phyloP scores from a whole-genome alignment of 352 stramenopile genomes.

The Thraustochytrium striatum region DNA sequence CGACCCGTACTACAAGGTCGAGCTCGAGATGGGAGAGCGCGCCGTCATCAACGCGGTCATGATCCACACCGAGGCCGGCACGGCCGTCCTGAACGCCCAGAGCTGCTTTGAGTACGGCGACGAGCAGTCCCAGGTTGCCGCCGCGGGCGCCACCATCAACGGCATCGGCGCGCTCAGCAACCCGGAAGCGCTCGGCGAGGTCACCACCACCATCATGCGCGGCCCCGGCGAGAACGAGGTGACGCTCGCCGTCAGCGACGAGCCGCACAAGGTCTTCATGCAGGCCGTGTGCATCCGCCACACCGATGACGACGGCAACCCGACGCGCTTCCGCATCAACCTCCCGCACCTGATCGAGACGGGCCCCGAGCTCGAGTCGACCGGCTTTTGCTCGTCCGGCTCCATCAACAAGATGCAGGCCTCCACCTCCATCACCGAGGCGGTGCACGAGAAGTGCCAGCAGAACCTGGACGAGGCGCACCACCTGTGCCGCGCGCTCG shows the following conservation, averaged over 20 bases:
- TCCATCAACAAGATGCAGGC: neutral
- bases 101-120: neutral
- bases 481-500: constrained; percentile 18
- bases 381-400: constrained; percentile 24
- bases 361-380: neutral
- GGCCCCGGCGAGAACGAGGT: neutral
- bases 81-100: neutral
- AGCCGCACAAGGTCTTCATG: neutral
- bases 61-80: neutral
- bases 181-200: neutral
- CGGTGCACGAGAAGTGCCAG: neutral
- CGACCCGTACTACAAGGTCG: neutral
- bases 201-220: neutral
- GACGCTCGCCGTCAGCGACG: neutral
- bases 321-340: constrained; percentile 19
- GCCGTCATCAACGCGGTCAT: neutral
- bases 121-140: neutral
- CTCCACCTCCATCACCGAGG: constrained; percentile 1
- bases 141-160: neutral
- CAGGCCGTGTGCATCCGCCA: neutral
- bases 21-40: constrained; percentile 29
- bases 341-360: constrained; percentile 29
- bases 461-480: constrained; percentile 19
- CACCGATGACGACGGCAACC: neutral
- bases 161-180: neutral